phyloP scores from a whole-genome alignment of 2,329 filamentous ascomycete genomes.

The Emergomyces pasteurianus region DNA sequence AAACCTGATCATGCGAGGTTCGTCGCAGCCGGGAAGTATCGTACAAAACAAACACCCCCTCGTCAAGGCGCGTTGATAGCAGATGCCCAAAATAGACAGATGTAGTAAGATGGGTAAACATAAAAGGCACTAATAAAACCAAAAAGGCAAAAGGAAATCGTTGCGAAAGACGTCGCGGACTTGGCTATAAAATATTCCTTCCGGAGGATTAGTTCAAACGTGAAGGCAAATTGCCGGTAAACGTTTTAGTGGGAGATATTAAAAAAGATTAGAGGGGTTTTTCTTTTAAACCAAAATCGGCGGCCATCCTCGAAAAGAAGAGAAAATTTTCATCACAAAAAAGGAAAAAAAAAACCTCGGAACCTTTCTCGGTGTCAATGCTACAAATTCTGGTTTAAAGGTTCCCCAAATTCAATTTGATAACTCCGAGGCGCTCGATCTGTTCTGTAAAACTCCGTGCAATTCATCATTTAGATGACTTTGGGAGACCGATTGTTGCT shows the following conservation, averaged over 20 bases:
- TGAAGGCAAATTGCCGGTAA: slow-evolving; percentile 18
- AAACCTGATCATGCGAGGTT: slow-evolving; percentile 22
- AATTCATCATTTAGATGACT: slow-evolving; percentile 36
- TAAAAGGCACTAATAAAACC: slow-evolving; percentile 12
- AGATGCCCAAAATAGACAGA: slow-evolving; percentile 6
- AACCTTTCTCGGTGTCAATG: slow-evolving; percentile 19
- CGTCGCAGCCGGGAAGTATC: slow-evolving; percentile 11
- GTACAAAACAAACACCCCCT: slow-evolving; percentile 8
- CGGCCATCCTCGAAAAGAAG: slow-evolving; percentile 37
- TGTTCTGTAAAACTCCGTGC: slow-evolving; percentile 18
- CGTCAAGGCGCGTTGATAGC: slow-evolving; percentile 9
- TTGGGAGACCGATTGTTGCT: slow-evolving; percentile 43
- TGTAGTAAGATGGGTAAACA: slow-evolving; percentile 15
- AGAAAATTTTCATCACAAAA: slow-evolving; percentile 17
- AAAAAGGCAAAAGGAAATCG: slow-evolving; percentile 16
- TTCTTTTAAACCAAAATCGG: slow-evolving; percentile 28
- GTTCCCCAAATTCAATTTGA: slow-evolving; percentile 15
- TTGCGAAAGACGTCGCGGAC: slow-evolving; percentile 22
- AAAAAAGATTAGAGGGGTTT: slow-evolving; percentile 25
- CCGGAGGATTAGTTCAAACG: slow-evolving; percentile 2
- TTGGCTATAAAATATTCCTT: slow-evolving; percentile 10
- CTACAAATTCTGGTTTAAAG: slow-evolving; percentile 25
- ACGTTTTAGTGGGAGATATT: slow-evolving; percentile 21
- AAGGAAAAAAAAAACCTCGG: slow-evolving; percentile 13
- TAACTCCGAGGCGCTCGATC: slow-evolving; percentile 24